Conservation (phyloP, 768 basidiomycete species). For the Leccinum subtestaceum region DNA sequence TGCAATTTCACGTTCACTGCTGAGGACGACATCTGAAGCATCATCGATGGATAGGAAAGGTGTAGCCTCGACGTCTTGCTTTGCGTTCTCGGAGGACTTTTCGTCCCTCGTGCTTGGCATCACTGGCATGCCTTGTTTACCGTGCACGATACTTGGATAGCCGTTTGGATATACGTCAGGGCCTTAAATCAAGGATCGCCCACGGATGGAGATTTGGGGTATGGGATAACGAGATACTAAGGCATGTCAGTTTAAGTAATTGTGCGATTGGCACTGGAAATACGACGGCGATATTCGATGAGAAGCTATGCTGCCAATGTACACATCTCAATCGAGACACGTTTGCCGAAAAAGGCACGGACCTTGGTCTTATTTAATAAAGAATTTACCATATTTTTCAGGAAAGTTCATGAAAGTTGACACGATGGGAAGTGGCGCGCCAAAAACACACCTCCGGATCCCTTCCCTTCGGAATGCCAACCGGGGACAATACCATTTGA, state of each 20-base stretch:
- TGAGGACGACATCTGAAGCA: slow-evolving; percentile 25
- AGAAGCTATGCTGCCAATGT: neutral
- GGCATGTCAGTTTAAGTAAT: neutral
- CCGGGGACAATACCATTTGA: neutral
- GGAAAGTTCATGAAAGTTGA: neutral
- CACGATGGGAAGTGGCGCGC: neutral
- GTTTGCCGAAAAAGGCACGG: neutral
- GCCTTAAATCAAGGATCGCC: neutral
- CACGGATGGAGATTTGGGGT: neutral
- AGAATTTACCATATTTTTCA: neutral
- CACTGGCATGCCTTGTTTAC: neutral
- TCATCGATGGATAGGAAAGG: slow-evolving; percentile 5
- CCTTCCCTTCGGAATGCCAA: neutral
- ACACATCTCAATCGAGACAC: neutral
- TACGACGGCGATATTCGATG: neutral
- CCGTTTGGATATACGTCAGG: neutral
- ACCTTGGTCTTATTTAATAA: neutral
- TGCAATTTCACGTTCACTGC: slow-evolving; percentile 44
- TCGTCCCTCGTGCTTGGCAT: neutral
- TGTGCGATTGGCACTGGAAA: neutral
- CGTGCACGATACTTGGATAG: neutral
- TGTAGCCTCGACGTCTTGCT: slow-evolving; percentile 32
- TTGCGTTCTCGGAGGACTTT: slow-evolving; percentile 13
- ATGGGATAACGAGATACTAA: neutral
- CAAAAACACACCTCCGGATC: neutral